Percentiles rank a stretch among this genome's conserved stretches.
phyloP scores from a whole-genome alignment of 202 grass and related monocot species.

The Schoenoplectus triqueter region DNA sequence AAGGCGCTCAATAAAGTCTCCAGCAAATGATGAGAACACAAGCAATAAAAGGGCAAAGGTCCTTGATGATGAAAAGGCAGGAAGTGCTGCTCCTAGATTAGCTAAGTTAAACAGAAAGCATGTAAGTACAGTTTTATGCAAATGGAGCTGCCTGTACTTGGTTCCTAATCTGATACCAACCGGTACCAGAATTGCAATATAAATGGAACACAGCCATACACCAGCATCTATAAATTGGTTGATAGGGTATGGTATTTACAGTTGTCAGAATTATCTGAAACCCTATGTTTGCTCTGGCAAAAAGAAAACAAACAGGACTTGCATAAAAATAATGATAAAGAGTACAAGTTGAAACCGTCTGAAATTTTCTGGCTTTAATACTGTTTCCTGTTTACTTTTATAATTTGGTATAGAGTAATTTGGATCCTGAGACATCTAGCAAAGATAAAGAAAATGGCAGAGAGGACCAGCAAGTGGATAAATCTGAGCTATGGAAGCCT shows the following conservation, averaged over 20 bases:
- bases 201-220: neutral
- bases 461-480: constrained; percentile 55
- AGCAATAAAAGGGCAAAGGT: constrained; percentile 53
- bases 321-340: neutral
- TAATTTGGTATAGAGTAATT: constrained; percentile 57
- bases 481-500: constrained; percentile 63
- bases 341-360: neutral
- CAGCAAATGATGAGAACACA: constrained; percentile 18
- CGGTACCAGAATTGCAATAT: constrained; percentile 20
- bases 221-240: neutral
- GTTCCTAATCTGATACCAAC: constrained; percentile 3
- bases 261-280: neutral
- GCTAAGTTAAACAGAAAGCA: constrained; percentile 61
- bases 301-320: neutral
- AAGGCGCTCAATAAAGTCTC: constrained; percentile 47
- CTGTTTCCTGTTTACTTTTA: constrained; percentile 24
- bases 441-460: constrained; percentile 49
- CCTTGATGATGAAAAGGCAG: constrained; percentile 37
- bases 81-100: constrained; percentile 39
- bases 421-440: constrained; percentile 48
- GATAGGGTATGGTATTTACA: neutral
- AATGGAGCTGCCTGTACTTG: constrained; percentile 2
- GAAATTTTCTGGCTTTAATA: constrained; percentile 25
- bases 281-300: neutral
- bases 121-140: constrained; percentile 45